A percentile compares a stretch with the other conserved stretches of the same genome.
Conservation (phyloP, 352 stramenopile species). For the Phytophthora fragariaefolia region DNA sequence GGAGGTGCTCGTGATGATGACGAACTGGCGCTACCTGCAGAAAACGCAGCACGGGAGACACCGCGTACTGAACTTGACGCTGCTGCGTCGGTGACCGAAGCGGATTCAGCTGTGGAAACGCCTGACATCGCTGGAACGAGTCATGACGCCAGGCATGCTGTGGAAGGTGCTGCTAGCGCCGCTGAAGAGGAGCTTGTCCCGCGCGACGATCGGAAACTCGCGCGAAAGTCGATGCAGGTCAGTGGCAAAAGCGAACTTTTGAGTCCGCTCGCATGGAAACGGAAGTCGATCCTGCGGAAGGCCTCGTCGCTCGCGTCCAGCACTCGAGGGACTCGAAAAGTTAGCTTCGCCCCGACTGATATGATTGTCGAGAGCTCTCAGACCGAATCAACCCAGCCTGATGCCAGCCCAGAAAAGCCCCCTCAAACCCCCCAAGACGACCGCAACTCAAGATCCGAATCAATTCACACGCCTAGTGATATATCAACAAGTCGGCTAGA, state of each 20-base stretch:
- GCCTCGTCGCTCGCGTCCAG: constrained; percentile 33
- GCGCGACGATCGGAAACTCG: constrained; percentile 15
- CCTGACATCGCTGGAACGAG: too few species aligned
- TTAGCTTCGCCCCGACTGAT: constrained; percentile 41
- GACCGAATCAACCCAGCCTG: constrained; percentile 30
- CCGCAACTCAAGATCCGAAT: constrained; percentile 1
- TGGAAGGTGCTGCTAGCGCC: background rate
- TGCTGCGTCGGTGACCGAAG: background rate
- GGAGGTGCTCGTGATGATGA: too few species aligned
- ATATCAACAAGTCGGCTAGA: too few species aligned
- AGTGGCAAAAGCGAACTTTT: constrained; percentile 20
- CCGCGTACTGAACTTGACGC: background rate
- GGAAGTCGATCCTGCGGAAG: constrained; percentile 46
- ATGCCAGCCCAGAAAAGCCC: constrained; percentile 30
- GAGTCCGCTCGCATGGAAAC: constrained; percentile 31
- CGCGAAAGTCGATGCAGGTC: constrained; percentile 35
- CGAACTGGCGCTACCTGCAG: background rate
- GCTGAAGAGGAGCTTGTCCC: background rate
- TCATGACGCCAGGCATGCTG: background rate
- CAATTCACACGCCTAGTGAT: too few species aligned
- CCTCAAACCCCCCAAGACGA: constrained; percentile 8
- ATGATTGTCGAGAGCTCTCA: constrained; percentile 37
- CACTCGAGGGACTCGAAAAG: constrained; percentile 20
- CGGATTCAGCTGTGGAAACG: background rate
- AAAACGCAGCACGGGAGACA: background rate